phyloP scores from a whole-genome alignment of 2,329 filamentous ascomycete genomes.

The Neopestalotiopsis rosae region DNA sequence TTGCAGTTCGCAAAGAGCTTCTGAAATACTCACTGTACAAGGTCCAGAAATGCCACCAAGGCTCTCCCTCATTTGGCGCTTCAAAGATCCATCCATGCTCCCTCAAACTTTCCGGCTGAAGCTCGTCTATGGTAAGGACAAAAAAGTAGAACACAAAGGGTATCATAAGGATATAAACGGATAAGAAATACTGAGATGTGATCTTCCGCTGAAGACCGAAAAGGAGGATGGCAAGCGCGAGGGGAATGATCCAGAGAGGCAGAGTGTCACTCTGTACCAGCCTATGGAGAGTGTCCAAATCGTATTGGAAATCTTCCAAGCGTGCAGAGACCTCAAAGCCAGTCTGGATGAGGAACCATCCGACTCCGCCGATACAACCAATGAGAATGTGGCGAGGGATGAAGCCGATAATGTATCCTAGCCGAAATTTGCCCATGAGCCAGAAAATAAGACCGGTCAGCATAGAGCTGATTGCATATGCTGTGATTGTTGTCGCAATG shows the following conservation, averaged over 20 bases:
- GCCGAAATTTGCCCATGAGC: slow-evolving; percentile 81
- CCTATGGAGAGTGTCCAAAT: slow-evolving; percentile 75
- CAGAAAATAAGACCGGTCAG: slow-evolving; percentile 93
- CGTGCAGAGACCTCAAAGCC: slow-evolving; percentile 93
- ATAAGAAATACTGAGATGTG: slow-evolving; percentile 83
- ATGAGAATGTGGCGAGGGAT: slow-evolving; percentile 96
- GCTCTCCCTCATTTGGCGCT: slow-evolving; percentile 80
- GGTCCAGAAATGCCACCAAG: slow-evolving; percentile 98
- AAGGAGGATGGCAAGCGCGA: slow-evolving; percentile 76
- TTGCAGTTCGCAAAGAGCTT: neutral
- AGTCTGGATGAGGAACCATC: slow-evolving; percentile 91
- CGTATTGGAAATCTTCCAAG: slow-evolving; percentile 83
- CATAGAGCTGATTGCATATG: slow-evolving; percentile 89
- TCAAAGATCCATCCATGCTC: slow-evolving; percentile 88
- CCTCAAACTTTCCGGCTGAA: slow-evolving; percentile 72
- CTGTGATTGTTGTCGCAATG: slow-evolving; percentile 90
- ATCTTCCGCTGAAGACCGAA: slow-evolving; percentile 78
- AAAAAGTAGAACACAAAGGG: slow-evolving; percentile 80
- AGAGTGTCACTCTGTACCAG: slow-evolving; percentile 77
- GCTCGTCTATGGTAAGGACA: slow-evolving; percentile 69
- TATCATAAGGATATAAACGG: slow-evolving; percentile 82
- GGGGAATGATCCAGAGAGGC: slow-evolving; percentile 81
- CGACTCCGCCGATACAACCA: slow-evolving; percentile 95
- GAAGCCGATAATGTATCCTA: slow-evolving; percentile 94
- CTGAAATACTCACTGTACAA: slow-evolving; percentile 74